Percentiles rank a stretch among this genome's conserved stretches.
These are phyloP conservation scores for Magnolia officinalis DNA, from an alignment of 164 flowering plant genomes.

Conservation along the genomic window DNA sequence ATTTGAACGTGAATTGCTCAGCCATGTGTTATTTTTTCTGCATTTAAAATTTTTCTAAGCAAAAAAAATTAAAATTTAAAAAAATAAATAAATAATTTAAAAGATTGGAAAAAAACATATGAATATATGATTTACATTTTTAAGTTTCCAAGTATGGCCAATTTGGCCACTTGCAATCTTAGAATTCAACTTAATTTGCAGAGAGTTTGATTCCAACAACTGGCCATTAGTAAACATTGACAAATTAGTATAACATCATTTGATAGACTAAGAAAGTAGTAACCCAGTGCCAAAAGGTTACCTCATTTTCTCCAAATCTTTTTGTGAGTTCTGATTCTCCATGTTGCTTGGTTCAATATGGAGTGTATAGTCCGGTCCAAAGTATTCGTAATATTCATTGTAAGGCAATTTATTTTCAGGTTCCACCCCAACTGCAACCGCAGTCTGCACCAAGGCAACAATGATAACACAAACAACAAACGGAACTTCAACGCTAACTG, in stretches of 20 bases:
- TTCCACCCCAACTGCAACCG: constrained; percentile 92
- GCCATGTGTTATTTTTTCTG: too few relatives aligned
- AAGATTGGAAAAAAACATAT: too few relatives aligned
- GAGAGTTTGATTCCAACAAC: not conserved
- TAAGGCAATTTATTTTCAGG: constrained; percentile 80
- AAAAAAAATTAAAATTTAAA: too few relatives aligned
- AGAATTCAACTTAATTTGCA: not conserved
- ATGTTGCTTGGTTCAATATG: constrained; percentile 59
- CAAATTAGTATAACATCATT: not conserved
- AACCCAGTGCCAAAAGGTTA: constrained; percentile 12
- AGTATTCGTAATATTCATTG: constrained; percentile 86
- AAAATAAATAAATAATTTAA: too few relatives aligned
- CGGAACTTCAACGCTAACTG: not conserved
- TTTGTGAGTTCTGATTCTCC: constrained; percentile 70
- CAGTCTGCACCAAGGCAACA: constrained; percentile 56
- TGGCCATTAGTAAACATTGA: not conserved
- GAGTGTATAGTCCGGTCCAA: constrained; percentile 90
- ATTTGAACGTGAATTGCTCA: too few relatives aligned
- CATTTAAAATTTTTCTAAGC: too few relatives aligned
- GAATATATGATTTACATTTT: too few relatives aligned
- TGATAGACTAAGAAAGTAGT: not conserved
- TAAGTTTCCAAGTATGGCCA: too few relatives aligned
- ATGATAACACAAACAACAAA: constrained; percentile 2
- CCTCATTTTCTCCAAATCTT: constrained; percentile 78
- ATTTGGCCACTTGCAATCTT: too few relatives aligned